phyloP scores from a whole-genome alignment of 106 monocot genomes.

The Allium sativum region DNA sequence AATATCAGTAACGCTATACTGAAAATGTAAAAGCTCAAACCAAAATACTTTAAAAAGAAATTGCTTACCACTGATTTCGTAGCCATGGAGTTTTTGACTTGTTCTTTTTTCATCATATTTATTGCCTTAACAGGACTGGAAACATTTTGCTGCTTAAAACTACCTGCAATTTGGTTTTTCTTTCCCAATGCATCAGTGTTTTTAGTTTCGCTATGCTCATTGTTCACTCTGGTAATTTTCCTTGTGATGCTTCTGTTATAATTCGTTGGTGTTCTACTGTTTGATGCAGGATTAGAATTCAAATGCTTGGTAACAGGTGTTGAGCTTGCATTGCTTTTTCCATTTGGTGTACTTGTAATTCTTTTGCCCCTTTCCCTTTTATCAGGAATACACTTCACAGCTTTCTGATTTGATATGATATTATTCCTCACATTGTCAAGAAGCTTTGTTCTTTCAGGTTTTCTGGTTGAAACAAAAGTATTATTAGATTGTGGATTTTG shows the following conservation, averaged over 20 bases:
- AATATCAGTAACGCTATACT: too few relatives aligned
- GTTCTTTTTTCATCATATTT: constrained; percentile 11
- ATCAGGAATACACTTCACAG: neutral
- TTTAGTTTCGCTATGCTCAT: neutral
- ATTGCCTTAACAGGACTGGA: constrained; percentile 6
- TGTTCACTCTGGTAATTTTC: neutral
- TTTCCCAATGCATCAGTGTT: neutral
- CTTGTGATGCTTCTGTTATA: neutral
- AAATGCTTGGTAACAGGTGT: constrained; percentile 1
- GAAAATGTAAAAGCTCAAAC: too few relatives aligned
- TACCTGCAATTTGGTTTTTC: neutral
- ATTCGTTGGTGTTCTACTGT: neutral
- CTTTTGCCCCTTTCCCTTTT: constrained; percentile 2
- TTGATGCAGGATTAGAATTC: constrained; percentile 4
- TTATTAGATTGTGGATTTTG: constrained; percentile 3
- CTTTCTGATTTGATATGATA: neutral
- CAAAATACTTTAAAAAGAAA: neutral
- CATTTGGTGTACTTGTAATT: neutral
- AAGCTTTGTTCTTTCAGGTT: constrained; percentile 2
- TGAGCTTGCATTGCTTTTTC: neutral
- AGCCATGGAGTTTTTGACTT: constrained; percentile 1
- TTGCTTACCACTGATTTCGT: constrained; percentile 4
- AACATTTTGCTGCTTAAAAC: neutral
- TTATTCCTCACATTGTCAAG: neutral
- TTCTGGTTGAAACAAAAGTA: neutral